A percentile compares a stretch with the other conserved stretches of the same genome.
phyloP scores from a whole-genome alignment of 1,284 basidiomycete species.

The Ustilago hordei region DNA sequence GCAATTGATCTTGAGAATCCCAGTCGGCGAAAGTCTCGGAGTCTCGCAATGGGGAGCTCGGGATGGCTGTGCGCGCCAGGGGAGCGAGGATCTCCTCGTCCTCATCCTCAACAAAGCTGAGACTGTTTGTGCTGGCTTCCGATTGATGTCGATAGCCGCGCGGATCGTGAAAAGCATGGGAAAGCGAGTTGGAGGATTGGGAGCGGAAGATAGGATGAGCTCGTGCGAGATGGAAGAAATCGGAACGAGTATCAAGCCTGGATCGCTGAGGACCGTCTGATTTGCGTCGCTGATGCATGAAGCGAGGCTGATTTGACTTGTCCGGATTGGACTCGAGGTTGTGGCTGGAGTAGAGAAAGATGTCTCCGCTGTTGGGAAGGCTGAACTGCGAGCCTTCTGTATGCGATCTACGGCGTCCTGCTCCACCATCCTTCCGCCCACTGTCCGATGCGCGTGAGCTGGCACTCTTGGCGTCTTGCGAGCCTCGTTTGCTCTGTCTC shows the following conservation, averaged over 20 bases:
- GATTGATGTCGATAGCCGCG: constrained; percentile 31
- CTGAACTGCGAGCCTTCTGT: constrained; percentile 39
- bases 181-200: constrained; percentile 42
- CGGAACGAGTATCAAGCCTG: constrained; percentile 11
- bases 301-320: constrained; percentile 16
- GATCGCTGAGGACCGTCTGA: constrained; percentile 42
- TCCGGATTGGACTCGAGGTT: constrained; percentile 29
- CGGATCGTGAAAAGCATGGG: constrained; percentile 27
- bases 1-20: constrained; percentile 12
- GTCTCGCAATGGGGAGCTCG: constrained; percentile 31
- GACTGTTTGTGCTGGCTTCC: constrained; percentile 27
- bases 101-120: constrained; percentile 41
- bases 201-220: constrained; percentile 33
- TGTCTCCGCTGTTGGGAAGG: constrained; percentile 38
- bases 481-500: constrained; percentile 41
- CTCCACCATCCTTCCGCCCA: constrained; percentile 13
- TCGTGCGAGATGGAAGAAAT: constrained; percentile 14
- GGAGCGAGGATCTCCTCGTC: constrained; percentile 16
- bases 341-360: constrained; percentile 44
- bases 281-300: constrained; percentile 45
- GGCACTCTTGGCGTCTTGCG: constrained; percentile 28
- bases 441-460: constrained; percentile 21
- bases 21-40: constrained; percentile 24
- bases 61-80: constrained; percentile 1
- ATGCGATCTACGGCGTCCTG: constrained; percentile 30